Evolutionary conservation across 805 yeast species (phyloP).

Genomic region (Metschnikowia cubensis): DNA sequence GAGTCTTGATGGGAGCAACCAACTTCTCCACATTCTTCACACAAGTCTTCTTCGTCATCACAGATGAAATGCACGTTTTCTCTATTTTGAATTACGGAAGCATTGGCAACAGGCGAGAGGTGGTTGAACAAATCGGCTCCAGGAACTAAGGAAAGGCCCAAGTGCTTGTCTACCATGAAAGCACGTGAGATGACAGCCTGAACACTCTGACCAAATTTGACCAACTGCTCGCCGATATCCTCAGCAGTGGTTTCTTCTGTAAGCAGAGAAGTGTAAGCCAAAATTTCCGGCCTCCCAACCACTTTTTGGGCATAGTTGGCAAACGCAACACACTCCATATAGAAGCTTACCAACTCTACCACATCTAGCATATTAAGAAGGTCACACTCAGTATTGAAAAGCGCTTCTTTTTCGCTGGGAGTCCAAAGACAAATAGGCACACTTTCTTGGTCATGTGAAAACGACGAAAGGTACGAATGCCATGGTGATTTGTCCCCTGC

Average conservation of each 20-base stretch:
- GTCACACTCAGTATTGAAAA: constrained; percentile 62
- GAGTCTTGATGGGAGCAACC: constrained; percentile 15
- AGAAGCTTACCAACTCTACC: constrained; percentile 39
- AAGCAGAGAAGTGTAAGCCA: constrained; percentile 12
- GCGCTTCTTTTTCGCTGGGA: constrained; percentile 39
- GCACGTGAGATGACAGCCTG: constrained; percentile 72
- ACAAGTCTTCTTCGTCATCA: constrained; percentile 20
- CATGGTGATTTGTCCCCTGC: constrained; percentile 72
- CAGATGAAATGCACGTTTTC: constrained; percentile 48
- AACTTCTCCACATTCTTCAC: constrained; percentile 18
- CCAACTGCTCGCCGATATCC: constrained; percentile 24
- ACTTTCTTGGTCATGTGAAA: constrained; percentile 36
- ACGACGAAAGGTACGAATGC: constrained; percentile 58
- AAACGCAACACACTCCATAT: constrained; percentile 38
- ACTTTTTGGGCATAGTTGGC: constrained; percentile 28
- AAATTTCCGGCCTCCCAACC: constrained; percentile 36
- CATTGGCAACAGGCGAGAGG: constrained; percentile 30
- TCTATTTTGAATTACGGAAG: constrained; percentile 15
- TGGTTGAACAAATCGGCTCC: constrained; percentile 91
- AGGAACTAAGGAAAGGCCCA: constrained; percentile 77
- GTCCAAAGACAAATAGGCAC: constrained; percentile 68
- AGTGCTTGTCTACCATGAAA: constrained; percentile 73
- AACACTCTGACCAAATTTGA: constrained; percentile 52
- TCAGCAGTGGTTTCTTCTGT: constrained; percentile 1
- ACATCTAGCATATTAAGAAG: constrained; percentile 55